A percentile compares a stretch with the other conserved stretches of the same genome.
Evolutionary conservation across 345 rosid genomes (phyloP).

Genomic region (Syzygium aqueum): DNA sequence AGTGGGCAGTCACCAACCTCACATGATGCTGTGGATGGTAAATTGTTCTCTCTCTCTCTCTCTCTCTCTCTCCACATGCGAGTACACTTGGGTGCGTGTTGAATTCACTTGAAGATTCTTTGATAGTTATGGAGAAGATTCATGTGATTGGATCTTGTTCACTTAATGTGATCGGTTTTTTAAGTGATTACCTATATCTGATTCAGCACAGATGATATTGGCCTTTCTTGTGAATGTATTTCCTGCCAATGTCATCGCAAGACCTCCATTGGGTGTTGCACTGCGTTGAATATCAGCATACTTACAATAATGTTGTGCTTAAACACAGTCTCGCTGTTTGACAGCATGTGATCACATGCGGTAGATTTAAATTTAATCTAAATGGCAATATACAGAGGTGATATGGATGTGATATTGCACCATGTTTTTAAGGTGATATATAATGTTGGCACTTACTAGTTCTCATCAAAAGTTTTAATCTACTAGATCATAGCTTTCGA

Average conservation of each 20-base stretch:
- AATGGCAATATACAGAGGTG: neutral
- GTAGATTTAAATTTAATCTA: neutral
- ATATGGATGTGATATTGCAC: neutral
- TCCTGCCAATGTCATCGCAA: neutral
- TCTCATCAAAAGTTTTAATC: neutral
- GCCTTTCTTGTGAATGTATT: neutral
- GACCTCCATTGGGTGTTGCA: neutral
- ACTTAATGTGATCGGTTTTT: neutral
- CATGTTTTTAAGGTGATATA: neutral
- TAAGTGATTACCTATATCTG: neutral
- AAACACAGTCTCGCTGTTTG: neutral
- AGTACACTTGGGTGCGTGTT: neutral
- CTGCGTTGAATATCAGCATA: neutral
- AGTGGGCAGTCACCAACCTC: constrained; percentile 29
- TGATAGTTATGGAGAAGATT: neutral
- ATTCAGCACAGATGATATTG: neutral
- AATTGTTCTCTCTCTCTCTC: neutral
- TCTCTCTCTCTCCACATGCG: neutral
- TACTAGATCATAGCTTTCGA: neutral
- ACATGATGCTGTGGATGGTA: constrained; percentile 49
- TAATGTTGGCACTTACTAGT: neutral
- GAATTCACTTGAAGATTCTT: neutral
- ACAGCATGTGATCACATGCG: neutral
- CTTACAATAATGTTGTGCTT: neutral
- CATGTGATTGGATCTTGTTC: neutral